These are phyloP conservation scores for Claviceps sp. DNA, from an alignment of 2,329 filamentous ascomycete genomes.

Conservation along the genomic window DNA sequence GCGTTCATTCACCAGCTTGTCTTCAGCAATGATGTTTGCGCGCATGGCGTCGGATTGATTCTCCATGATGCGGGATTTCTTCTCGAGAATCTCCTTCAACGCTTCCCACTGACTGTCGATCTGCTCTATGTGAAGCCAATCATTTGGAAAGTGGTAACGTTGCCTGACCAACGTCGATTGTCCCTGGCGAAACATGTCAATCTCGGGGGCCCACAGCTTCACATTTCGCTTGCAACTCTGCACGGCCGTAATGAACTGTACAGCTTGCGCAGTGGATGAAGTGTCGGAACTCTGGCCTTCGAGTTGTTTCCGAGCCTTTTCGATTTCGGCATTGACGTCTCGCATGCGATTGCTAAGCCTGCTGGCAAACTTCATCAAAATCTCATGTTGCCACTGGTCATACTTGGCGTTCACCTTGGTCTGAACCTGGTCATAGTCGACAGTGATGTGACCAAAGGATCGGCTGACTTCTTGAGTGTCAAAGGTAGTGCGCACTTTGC, in stretches of 20 bases:
- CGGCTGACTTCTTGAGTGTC: constrained; percentile 91
- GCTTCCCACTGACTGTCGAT: constrained; percentile 94
- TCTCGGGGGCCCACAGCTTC: constrained; percentile 86
- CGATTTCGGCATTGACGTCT: constrained; percentile 83
- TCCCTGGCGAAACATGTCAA: constrained; percentile 90
- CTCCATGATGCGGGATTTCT: constrained; percentile 89
- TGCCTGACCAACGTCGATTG: constrained; percentile 85
- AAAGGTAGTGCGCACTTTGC: constrained; percentile 89
- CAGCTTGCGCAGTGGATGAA: constrained; percentile 89
- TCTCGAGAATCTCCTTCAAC: constrained; percentile 77
- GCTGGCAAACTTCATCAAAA: constrained; percentile 80
- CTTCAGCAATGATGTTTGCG: constrained; percentile 89
- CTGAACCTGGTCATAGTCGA: constrained; percentile 98
- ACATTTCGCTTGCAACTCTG: constrained; percentile 93
- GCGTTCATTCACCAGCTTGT: constrained; percentile 79
- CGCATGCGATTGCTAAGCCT: constrained; percentile 83
- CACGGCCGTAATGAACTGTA: constrained; percentile 96
- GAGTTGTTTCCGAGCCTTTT: constrained; percentile 77
- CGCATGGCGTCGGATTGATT: constrained; percentile 92
- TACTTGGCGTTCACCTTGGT: constrained; percentile 98
- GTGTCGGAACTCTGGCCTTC: constrained; percentile 88
- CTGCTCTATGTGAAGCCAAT: constrained; percentile 94
- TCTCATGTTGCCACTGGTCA: constrained; percentile 98
- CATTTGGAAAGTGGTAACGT: constrained; percentile 81
- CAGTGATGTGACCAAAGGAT: constrained; percentile 83